Evolutionary conservation across 306 rosid genomes (phyloP).

Genomic region (Herpetospermum pedunculosum): DNA sequence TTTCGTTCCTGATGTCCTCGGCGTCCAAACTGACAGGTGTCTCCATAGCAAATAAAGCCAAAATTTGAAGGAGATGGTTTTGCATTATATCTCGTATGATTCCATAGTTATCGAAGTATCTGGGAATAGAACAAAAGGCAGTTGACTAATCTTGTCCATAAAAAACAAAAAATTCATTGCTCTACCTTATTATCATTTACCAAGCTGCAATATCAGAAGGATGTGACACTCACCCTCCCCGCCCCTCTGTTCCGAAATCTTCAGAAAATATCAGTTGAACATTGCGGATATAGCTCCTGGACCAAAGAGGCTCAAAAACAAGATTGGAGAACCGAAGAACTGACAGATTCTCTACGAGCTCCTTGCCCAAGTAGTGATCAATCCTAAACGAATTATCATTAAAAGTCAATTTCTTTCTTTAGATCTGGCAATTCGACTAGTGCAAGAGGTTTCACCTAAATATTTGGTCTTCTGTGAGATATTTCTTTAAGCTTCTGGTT

Average conservation of each 20-base stretch:
- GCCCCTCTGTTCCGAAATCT: constrained; percentile 95
- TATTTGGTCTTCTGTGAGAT: constrained; percentile 84
- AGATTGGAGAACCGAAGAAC: constrained; percentile 98
- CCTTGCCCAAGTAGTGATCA: constrained; percentile 98
- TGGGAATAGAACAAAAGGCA: constrained; percentile 15
- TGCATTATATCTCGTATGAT: constrained; percentile 97
- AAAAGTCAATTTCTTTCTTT: constrained; percentile 15
- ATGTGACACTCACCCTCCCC: constrained; percentile 67
- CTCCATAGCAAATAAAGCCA: constrained; percentile 94
- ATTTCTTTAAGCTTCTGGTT: constrained; percentile 62
- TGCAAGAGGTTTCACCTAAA: constrained; percentile 46
- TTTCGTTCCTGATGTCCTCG: constrained; percentile 90
- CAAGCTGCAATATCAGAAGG: not conserved
- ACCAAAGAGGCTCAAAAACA: constrained; percentile 92
- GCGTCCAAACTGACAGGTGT: constrained; percentile 96
- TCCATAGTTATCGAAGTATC: constrained; percentile 82
- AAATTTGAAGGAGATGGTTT: constrained; percentile 94
- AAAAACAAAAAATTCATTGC: not conserved
- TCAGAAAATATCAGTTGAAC: constrained; percentile 95
- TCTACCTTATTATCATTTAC: not conserved
- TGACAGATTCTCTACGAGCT: constrained; percentile 90
- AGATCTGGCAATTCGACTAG: not conserved
- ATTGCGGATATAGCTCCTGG: constrained; percentile 73
- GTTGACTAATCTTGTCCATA: constrained; percentile 1
- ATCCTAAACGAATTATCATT: constrained; percentile 39